Base-by-base conservation (phyloP, 1,284 basidiomycete species). In the Taiwanofungus camphoratus region DNA sequence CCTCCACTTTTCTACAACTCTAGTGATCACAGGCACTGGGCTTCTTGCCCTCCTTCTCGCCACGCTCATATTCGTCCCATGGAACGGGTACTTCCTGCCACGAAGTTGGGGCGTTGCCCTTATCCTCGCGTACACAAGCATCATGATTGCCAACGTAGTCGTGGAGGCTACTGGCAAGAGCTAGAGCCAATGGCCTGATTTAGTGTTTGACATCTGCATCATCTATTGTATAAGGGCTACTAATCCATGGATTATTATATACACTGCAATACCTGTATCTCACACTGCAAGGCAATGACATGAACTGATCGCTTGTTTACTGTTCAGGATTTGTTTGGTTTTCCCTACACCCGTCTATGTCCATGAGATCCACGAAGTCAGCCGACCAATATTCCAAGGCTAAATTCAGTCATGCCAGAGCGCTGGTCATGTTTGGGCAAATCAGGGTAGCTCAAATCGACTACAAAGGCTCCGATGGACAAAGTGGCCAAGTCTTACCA, bases 1-100 rank as follows among this genome's bases (percentile, higher is more conserved):
- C 15, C 75, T 98, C 26, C 70, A 86, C 41, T 89, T 95, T 61
- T 85, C 85, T 13, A 79, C 76, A 0, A 95, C 92, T 1, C 74
- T 97, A 31, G 69, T 94, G 58, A 87, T 93, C 49, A 93, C 88
- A 50, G 73, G 82, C 1, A 62, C 85, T 13, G 92, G 93, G 2
- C 69, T 98, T 18, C 70, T 97, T 13, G 59, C 73, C 36, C 67
- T 97, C 12, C 71, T 97, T 13, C 55, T 82, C 4, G 71, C 76
- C 13, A 97, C 92, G n/a, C 66, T 94, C 34, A 65, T 94, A 36
- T 78, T 86, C 49, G 89, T 97, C 0, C 93, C 94, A 1, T 58
- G 85, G 52, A 94, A 94, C 55, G 80, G 79, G 26, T 97, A 88
- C 60, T 71, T 79, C 55, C 76, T 97, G 33, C 83, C 86, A 39